Conservation (phyloP, 768 basidiomycete species). For the Candolleomyces aberdarensis region DNA sequence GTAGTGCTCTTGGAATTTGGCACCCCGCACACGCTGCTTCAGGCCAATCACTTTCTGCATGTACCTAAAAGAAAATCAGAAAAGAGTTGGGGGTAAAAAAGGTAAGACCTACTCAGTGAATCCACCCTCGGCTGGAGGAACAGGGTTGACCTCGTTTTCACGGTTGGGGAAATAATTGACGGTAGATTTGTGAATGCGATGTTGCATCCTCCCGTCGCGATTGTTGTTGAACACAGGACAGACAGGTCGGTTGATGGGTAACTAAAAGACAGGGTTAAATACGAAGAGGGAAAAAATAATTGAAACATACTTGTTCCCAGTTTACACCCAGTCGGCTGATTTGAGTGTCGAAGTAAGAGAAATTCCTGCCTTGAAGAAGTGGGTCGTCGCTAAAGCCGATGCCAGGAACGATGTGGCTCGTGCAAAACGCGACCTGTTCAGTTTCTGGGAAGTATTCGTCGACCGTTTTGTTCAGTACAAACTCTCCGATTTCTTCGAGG, state of each 20-base stretch:
- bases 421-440: conserved; percentile 90
- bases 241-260: conserved; percentile 81
- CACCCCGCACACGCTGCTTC: conserved; percentile 58
- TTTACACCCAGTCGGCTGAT: conserved; percentile 78
- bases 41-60: conserved; percentile 50
- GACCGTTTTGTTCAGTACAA: conserved; percentile 60
- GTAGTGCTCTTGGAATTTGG: conserved; percentile 77
- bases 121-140: conserved; percentile 49
- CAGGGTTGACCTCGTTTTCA: conserved; percentile 44
- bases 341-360: conserved; percentile 87
- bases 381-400: conserved; percentile 78
- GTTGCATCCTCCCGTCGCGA: conserved; percentile 58
- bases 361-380: conserved; percentile 80
- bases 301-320: conserved; percentile 69
- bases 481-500: conserved; percentile 71
- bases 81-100: background rate
- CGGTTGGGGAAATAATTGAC: conserved; percentile 89
- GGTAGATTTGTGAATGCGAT: conserved; percentile 52
- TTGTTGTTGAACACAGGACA: conserved; percentile 73
- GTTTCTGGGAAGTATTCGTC: conserved; percentile 84
- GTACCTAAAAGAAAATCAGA: conserved; percentile 33
- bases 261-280: conserved; percentile 25
- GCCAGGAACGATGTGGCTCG: conserved; percentile 62
- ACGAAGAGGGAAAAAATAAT: background rate
- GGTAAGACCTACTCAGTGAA: conserved; percentile 42